Conservation (phyloP, 2,329 filamentous ascomycete genomes). For the Metarhizium robertsii region DNA sequence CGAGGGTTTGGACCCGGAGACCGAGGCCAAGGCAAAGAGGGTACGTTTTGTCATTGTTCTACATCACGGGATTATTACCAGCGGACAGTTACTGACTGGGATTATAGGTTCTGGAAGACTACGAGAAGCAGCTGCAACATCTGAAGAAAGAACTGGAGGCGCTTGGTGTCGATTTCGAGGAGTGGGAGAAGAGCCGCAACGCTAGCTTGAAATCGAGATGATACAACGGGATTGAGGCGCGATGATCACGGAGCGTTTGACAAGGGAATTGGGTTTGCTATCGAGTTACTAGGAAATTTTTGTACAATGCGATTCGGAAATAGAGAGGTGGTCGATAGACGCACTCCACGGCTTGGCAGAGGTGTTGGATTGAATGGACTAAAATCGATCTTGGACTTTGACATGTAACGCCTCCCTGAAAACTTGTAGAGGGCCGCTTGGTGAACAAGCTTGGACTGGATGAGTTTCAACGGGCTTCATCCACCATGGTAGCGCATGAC, state of each 20-base stretch:
- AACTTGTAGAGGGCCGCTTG: neutral
- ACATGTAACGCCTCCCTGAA: too few species aligned
- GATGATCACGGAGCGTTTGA: neutral
- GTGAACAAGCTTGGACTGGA: neutral
- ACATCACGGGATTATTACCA: neutral
- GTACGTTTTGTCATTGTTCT: constrained; percentile 31
- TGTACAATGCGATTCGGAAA: neutral
- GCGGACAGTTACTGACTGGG: neutral
- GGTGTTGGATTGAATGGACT: neutral
- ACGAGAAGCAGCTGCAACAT: constrained; percentile 70
- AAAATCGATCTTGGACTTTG: neutral
- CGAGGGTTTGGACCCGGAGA: constrained; percentile 57
- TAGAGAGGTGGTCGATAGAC: neutral
- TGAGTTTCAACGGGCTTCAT: neutral
- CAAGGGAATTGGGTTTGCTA: neutral
- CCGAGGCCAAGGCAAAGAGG: constrained; percentile 65
- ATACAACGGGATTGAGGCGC: neutral
- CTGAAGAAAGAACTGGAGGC: constrained; percentile 64
- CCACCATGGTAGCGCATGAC: neutral
- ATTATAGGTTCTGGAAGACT: constrained; percentile 64
- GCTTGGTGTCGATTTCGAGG: constrained; percentile 46
- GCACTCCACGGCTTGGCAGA: neutral
- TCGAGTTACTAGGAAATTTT: neutral
- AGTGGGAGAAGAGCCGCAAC: constrained; percentile 44
- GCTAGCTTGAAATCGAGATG: constrained; percentile 25